These are phyloP conservation scores for Ceratocystis smalleyi DNA, from an alignment of 2,329 filamentous ascomycete species.

Conservation along the genomic window DNA sequence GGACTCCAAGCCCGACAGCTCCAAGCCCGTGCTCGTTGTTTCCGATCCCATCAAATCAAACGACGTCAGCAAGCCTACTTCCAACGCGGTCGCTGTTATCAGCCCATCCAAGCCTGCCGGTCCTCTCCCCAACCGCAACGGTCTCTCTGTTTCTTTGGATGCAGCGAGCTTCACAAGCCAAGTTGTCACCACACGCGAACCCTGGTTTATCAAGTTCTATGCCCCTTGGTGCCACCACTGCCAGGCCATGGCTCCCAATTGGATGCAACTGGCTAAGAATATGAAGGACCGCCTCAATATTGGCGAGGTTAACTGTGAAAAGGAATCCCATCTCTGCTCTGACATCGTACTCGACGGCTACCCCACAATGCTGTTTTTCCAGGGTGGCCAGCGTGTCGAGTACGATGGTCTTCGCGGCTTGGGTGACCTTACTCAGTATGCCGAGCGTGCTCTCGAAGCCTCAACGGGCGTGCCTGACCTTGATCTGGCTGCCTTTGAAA, in stretches of 20 bases:
- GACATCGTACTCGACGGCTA: conserved; percentile 67
- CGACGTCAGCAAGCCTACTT: conserved; percentile 19
- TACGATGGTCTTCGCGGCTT: conserved; percentile 84
- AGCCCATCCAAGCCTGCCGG: conserved; percentile 36
- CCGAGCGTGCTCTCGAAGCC: conserved; percentile 69
- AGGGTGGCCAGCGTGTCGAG: conserved; percentile 77
- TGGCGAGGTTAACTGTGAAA: conserved; percentile 90
- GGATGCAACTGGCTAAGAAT: conserved; percentile 76
- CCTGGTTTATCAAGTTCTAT: conserved; percentile 99
- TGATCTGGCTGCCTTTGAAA: conserved; percentile 57
- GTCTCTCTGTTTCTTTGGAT: conserved; percentile 58
- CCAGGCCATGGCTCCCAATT: conserved; percentile 78
- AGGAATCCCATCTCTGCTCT: conserved; percentile 76
- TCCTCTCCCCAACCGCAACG: conserved; percentile 53
- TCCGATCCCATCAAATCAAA: conserved; percentile 16
- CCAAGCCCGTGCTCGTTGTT: conserved; percentile 9
- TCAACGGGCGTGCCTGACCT: conserved; percentile 67
- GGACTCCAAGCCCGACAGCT: conserved; percentile 16
- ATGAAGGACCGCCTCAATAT: conserved; percentile 84
- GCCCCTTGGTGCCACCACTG: conserved; percentile 96
- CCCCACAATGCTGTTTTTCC: conserved; percentile 86
- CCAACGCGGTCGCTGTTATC: conserved; percentile 21
- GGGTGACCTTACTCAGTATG: conserved; percentile 76
- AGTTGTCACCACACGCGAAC: conserved; percentile 74
- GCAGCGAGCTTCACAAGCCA: conserved; percentile 73